Conservation (phyloP, 345 rosid species). For the Clarkia xantiana region DNA sequence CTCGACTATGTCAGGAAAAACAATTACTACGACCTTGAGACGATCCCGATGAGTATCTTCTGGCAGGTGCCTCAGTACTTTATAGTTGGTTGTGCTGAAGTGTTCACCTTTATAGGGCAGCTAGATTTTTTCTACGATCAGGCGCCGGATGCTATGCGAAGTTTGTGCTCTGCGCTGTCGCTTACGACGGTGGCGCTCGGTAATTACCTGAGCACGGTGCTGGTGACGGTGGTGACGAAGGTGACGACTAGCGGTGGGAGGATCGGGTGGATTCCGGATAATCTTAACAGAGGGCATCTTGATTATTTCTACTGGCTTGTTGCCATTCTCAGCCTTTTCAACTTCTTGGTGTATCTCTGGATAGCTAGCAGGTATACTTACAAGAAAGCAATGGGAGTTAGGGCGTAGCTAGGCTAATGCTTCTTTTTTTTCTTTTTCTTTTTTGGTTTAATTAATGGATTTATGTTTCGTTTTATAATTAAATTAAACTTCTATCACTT, state of each 20-base stretch:
- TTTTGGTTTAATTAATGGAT: too few species aligned
- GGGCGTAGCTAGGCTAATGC: slow-evolving; percentile 10
- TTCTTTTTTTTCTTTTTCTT: too few species aligned
- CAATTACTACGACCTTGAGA: slow-evolving; percentile 40
- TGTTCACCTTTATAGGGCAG: slow-evolving; percentile 73
- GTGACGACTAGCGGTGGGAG: slow-evolving; percentile 39
- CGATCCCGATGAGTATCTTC: slow-evolving; percentile 64
- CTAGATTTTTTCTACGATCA: slow-evolving; percentile 86
- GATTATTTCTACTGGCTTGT: slow-evolving; percentile 84
- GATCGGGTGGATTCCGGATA: slow-evolving; percentile 80
- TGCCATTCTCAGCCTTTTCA: slow-evolving; percentile 49
- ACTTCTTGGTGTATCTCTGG: slow-evolving; percentile 55
- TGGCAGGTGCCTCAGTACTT: slow-evolving; percentile 96
- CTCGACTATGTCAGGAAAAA: slow-evolving; percentile 33
- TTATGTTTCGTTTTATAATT: too few species aligned
- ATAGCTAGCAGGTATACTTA: slow-evolving; percentile 60
- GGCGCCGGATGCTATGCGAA: slow-evolving; percentile 95
- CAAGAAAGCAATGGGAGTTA: slow-evolving; percentile 43
- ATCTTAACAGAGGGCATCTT: slow-evolving; percentile 72
- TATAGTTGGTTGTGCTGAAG: slow-evolving; percentile 76
- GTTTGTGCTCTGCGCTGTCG: slow-evolving; percentile 71
- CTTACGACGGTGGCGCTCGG: slow-evolving; percentile 68
- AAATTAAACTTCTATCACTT: too few species aligned
- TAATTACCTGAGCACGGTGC: slow-evolving; percentile 64
- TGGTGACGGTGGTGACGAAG: slow-evolving; percentile 47